Evolutionary conservation across 495 filamentous ascomycete species (phyloP).

Genomic region (Podospora comata): DNA sequence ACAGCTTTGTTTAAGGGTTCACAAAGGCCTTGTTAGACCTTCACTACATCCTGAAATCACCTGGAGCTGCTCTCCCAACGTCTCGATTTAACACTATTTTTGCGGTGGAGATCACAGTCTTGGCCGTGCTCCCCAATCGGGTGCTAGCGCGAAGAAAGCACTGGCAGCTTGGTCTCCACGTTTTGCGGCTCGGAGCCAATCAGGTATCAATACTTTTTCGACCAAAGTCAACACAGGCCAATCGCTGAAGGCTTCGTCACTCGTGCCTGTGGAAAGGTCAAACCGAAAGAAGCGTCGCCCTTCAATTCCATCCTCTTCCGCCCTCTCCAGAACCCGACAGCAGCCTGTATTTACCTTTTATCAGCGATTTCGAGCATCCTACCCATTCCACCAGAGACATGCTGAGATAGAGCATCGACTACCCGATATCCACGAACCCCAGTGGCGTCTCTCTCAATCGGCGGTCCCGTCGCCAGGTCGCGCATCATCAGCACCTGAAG

Average conservation of each 20-base stretch:
- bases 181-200: conserved; percentile 28
- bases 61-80: neutral
- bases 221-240: conserved; percentile 41
- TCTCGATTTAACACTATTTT: neutral
- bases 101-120: neutral
- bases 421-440: conserved; percentile 6
- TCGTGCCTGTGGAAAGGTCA: conserved; percentile 18
- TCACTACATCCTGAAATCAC: neutral
- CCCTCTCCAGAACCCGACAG: neutral
- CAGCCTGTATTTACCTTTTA: conserved; percentile 2
- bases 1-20: neutral
- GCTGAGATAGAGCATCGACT: conserved; percentile 1
- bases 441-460: neutral
- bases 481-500: conserved; percentile 10
- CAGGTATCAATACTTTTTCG: conserved; percentile 29
- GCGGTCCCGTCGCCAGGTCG: conserved; percentile 4
- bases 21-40: neutral
- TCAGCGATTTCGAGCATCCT: conserved; percentile 6
- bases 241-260: conserved; percentile 39
- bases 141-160: conserved; percentile 19
- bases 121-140: conserved; percentile 22
- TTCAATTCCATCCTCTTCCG: conserved; percentile 18
- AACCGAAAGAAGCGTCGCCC: conserved; percentile 3
- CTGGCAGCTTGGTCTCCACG: conserved; percentile 27
- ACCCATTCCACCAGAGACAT: conserved; percentile 10